These are phyloP conservation scores for Entonaema liquescens DNA, from an alignment of 495 filamentous ascomycete genomes.

Conservation along the genomic window DNA sequence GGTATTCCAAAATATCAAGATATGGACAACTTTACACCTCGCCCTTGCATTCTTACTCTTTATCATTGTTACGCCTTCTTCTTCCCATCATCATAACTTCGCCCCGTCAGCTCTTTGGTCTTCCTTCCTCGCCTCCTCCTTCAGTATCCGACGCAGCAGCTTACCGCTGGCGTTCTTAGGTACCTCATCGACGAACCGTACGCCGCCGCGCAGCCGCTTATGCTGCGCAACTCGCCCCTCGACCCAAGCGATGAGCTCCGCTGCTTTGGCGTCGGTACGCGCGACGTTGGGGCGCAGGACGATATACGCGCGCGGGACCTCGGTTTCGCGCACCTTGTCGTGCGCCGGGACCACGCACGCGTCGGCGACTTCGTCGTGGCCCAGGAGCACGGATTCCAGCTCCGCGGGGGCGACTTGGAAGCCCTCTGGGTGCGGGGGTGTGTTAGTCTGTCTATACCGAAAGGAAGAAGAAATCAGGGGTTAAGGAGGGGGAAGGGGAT, in stretches of 20 bases:
- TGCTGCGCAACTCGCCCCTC: constrained; percentile 56
- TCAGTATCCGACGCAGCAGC: constrained; percentile 77
- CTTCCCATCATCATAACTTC: constrained; percentile 33
- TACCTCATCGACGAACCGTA: constrained; percentile 81
- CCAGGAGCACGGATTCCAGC: constrained; percentile 78
- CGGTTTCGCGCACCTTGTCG: constrained; percentile 72
- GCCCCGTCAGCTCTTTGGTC: constrained; percentile 41
- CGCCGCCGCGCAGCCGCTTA: constrained; percentile 83
- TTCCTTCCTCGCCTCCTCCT: constrained; percentile 49
- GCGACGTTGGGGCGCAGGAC: constrained; percentile 67
- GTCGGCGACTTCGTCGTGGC: constrained; percentile 78
- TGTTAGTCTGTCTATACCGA: not conserved
- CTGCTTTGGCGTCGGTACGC: constrained; percentile 60
- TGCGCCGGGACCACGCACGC: constrained; percentile 87
- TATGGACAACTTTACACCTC: not conserved
- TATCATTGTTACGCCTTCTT: not conserved
- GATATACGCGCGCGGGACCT: constrained; percentile 85
- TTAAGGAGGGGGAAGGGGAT: not conserved
- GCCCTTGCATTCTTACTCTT: not conserved
- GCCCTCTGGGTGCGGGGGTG: constrained; percentile 58
- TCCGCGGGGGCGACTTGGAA: constrained; percentile 92
- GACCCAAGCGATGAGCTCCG: constrained; percentile 71
- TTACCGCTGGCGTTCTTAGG: constrained; percentile 90
- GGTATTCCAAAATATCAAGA: constrained; percentile 17
- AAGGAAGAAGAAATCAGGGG: not conserved